These are phyloP conservation scores for Phytophthora pseudosyringae DNA, from an alignment of 352 stramenopile genomes.

Conservation along the genomic window DNA sequence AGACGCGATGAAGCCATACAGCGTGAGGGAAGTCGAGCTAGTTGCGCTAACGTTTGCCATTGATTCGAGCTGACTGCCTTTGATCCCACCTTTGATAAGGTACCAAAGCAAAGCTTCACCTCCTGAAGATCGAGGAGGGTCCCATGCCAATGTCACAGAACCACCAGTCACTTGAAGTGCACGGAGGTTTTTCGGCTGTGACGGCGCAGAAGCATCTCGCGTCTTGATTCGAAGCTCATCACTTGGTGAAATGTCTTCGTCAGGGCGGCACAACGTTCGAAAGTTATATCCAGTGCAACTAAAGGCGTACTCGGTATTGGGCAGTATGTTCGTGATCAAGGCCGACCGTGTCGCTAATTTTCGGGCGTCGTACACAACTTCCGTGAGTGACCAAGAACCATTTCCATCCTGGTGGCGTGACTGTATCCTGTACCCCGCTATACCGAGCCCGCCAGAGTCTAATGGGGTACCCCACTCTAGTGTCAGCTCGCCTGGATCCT, in stretches of 20 bases:
- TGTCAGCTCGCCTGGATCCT: slow-evolving; percentile 60
- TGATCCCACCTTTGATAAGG: slow-evolving; percentile 24
- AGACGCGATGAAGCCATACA: slow-evolving; percentile 38
- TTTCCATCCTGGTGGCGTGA: slow-evolving; percentile 31
- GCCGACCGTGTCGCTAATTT: slow-evolving; percentile 27
- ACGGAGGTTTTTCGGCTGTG: slow-evolving; percentile 47
- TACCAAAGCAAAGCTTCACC: slow-evolving; percentile 40
- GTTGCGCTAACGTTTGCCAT: slow-evolving; percentile 28
- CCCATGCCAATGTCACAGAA: slow-evolving; percentile 51
- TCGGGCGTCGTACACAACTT: slow-evolving; percentile 49
- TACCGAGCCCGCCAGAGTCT: slow-evolving; percentile 47
- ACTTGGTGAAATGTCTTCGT: slow-evolving; percentile 32
- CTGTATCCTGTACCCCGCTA: slow-evolving; percentile 55
- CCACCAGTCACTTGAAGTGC: slow-evolving; percentile 42
- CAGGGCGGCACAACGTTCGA: slow-evolving; percentile 42
- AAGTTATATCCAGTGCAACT: slow-evolving; percentile 55
- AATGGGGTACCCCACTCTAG: slow-evolving; percentile 47
- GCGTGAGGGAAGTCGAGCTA: slow-evolving; percentile 10
- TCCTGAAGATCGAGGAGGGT: slow-evolving; percentile 48
- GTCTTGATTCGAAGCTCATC: slow-evolving; percentile 49
- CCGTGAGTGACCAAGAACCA: slow-evolving; percentile 37
- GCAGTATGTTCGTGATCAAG: slow-evolving; percentile 37
- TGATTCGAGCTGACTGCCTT: neutral
- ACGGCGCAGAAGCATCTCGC: slow-evolving; percentile 42
- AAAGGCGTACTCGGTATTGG: slow-evolving; percentile 58